Base-by-base conservation (phyloP, 2,329 filamentous ascomycete species). In the Fusarium mexicanum region DNA sequence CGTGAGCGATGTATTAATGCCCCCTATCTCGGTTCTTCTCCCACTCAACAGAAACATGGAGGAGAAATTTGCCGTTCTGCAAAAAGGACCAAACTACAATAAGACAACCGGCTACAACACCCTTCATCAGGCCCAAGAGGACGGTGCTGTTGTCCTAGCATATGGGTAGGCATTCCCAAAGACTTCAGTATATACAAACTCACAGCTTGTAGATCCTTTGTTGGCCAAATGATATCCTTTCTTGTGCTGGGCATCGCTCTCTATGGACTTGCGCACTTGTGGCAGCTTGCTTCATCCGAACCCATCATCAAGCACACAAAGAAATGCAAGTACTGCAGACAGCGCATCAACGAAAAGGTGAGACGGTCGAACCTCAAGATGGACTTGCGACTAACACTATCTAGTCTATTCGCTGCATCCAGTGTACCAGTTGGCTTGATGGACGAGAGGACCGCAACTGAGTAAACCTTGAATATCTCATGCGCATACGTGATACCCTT, bases 1-100 rank as follows among this genome's bases (percentile, higher is more conserved):
- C 78, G 91, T 94, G 61, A 89, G 88, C 69, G 91, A 93, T 76
- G 88, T 94, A 40, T 83, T 94, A 51, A 88, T 94, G 70, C 93
- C 92, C 10, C 86, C 92, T 1, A 84, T 94, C 35, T 92, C 92
- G 5, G 83, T 94, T 47, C 83, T 94, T 29, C 87, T 93, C 9
- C 92, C 92, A 55, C 83, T 94, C 64, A 88, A 92, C 76, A 89
- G 89, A 72, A 94, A 94, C 79, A 87, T 94, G 77, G 91, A 93
- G 77, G 89, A 93, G 82, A 93, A 93, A 80, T 94, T 94, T 79
- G 89, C 91, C 1, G 88, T 93, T 12, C 81, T 94, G 35, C 86
- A 85, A 43, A 78, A 84, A 1, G 92, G 92, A 0, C 87, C 89
- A 6, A 85, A 88, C 66, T 90, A 86, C 73, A 83, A 84, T 33